phyloP scores from a whole-genome alignment of 1,284 basidiomycete genomes.

The Cutaneotrichosporon daszewskae region DNA sequence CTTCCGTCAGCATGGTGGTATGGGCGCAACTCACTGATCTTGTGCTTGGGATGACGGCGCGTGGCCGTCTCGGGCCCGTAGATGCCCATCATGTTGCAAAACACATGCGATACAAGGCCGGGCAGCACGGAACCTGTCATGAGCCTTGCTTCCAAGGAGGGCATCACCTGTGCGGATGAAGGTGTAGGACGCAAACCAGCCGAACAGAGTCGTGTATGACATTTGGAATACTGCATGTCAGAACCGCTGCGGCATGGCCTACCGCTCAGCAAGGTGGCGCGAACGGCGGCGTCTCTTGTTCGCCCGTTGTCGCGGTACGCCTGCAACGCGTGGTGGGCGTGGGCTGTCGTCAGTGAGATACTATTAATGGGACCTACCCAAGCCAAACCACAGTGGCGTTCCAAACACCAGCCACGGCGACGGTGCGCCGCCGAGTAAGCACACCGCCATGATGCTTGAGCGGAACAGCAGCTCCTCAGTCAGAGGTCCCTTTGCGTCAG shows the following conservation, averaged over 20 bases:
- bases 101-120: constrained; percentile 69
- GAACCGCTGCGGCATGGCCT: constrained; percentile 29
- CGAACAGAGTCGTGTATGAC: constrained; percentile 83
- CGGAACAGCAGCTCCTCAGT: constrained; percentile 93
- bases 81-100: constrained; percentile 88
- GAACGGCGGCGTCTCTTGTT: constrained; percentile 57
- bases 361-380: constrained; percentile 55
- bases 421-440: constrained; percentile 61
- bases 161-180: constrained; percentile 69
- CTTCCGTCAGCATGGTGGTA: constrained; percentile 4
- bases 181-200: constrained; percentile 78
- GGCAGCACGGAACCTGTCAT: constrained; percentile 46
- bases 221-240: constrained; percentile 68
- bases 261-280: constrained; percentile 60
- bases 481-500: constrained; percentile 62
- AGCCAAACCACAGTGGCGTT: constrained; percentile 79
- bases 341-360: constrained; percentile 56
- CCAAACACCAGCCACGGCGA: constrained; percentile 63
- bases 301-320: constrained; percentile 65
- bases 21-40: constrained; percentile 20
- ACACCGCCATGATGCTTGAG: constrained; percentile 70
- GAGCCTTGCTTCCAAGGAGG: not conserved
- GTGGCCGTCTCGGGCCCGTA: constrained; percentile 37
- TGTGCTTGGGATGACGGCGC: constrained; percentile 29
- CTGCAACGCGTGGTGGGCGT: constrained; percentile 87